Percentiles rank a stretch among this genome's conserved stretches.
Conservation (phyloP, 768 basidiomycete species). For the Tricholoma terreum region DNA sequence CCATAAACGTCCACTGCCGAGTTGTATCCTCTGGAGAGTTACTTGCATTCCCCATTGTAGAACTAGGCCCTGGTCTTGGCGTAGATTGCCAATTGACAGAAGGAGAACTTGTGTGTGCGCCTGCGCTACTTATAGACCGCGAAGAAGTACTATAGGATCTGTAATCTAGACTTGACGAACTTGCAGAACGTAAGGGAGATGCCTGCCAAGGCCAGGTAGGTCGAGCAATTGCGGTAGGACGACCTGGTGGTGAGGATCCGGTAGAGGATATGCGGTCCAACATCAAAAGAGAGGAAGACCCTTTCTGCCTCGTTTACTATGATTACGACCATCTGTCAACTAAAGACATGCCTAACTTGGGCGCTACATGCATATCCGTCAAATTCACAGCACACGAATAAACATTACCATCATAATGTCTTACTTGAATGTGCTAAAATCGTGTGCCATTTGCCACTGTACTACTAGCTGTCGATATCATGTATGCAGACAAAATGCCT, state of each 20-base stretch:
- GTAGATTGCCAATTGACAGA: slow-evolving; percentile 25
- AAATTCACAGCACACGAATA: too few relatives aligned
- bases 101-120: slow-evolving; percentile 27
- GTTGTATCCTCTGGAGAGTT: slow-evolving; percentile 43
- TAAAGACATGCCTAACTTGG: too few relatives aligned
- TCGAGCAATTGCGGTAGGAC: slow-evolving; percentile 53
- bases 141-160: slow-evolving; percentile 6
- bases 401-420: too few relatives aligned
- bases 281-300: slow-evolving; percentile 24
- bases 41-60: slow-evolving; percentile 22
- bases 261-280: slow-evolving; percentile 40
- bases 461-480: too few relatives aligned
- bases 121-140: slow-evolving; percentile 9
- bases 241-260: slow-evolving; percentile 43
- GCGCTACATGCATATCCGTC: too few relatives aligned
- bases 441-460: too few relatives aligned
- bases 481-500: too few relatives aligned
- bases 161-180: slow-evolving; percentile 14
- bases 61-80: slow-evolving; percentile 20
- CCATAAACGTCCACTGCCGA: slow-evolving; percentile 65
- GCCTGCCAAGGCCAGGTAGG: slow-evolving; percentile 48
- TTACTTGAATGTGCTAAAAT: too few relatives aligned
- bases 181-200: slow-evolving; percentile 30
- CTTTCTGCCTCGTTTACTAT: slow-evolving; percentile 4
- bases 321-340: neutral